Evolutionary conservation across 305 asterid species (phyloP), one percentile per base, ranked within the genome.

Genomic region (Solanum hybrid): DNA sequence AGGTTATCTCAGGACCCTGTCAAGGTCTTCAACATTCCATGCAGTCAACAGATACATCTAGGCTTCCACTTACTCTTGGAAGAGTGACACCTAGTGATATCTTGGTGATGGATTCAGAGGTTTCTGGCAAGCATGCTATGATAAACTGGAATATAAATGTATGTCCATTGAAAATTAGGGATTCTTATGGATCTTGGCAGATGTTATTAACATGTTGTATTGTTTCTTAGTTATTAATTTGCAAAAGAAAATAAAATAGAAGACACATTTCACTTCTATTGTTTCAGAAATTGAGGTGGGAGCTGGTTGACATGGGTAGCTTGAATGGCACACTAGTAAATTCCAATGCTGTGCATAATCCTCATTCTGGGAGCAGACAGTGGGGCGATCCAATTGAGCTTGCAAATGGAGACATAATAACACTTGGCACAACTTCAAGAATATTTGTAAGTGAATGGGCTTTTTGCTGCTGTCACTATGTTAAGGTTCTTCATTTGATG

Each of bases 221-320:
- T 56, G 51, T 60, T 85, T 60, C 51, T 85, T 60, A 31, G 88
- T 27, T 89, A 60, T 86, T 69, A 32, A 78, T 86, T 90, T 90
- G 89, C 75, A 32, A 84, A 84, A 84, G 19, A 51, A 19, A 51
- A 91, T 88, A 80, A 78, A 88, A n/a, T 85, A 22, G 77, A 85
- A 22, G 32, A 12, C 76, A 88, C 90, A 88, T 91, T 60, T 56
- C 71, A 11, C 79, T 40, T 84, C 34, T 91, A 86, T 91, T 91
- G 73, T 91, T 92, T 89, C 93, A 98, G 99, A 97, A 94, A 91
- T 91, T 92, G 89, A 97, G 94, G 91, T 98, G 99, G 99, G 99
- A 98, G 94, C 96, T 98, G 90, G 94, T 97, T 89, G 99, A 98
- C 94, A 94, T 98, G 99, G 99, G 99, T 87, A 98, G 99, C 95